A percentile compares a stretch with the other conserved stretches of the same genome.
Conservation (phyloP, 257 asterid species). For the Solanum neorickii region DNA sequence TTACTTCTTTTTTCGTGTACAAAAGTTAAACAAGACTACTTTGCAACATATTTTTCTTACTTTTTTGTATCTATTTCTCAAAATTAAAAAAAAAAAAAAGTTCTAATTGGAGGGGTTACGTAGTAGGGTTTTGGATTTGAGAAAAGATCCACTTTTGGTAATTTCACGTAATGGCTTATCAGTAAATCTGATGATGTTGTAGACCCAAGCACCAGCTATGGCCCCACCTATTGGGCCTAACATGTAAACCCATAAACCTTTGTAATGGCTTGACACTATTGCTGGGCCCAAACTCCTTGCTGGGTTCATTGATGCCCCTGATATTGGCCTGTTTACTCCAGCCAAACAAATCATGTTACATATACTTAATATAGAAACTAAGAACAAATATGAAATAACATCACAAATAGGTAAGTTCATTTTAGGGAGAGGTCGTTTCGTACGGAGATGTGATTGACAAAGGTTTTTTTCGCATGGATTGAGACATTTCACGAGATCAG, state of each 20-base stretch:
- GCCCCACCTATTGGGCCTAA: conserved; percentile 32
- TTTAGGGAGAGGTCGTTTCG: rapidly evolving
- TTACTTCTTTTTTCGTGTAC: not conserved
- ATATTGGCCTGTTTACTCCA: conserved; percentile 13
- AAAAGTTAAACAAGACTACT: not conserved
- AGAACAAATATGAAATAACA: too few relatives aligned
- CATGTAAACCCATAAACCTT: conserved; percentile 23
- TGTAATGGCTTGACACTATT: conserved; percentile 15
- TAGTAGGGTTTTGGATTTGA: not conserved
- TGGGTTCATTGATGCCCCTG: conserved; percentile 43
- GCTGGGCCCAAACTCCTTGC: conserved; percentile 47
- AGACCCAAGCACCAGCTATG: conserved; percentile 27
- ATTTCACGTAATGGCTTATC: conserved; percentile 7
- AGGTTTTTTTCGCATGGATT: too few relatives aligned
- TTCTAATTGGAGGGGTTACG: not conserved
- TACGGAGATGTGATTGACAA: too few relatives aligned
- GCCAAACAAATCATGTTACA: too few relatives aligned
- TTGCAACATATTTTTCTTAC: not conserved
- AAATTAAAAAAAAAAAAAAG: not conserved
- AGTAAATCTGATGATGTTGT: conserved; percentile 5
- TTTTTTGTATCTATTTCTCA: not conserved
- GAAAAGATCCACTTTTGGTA: conserved; percentile 5
- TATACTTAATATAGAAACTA: too few relatives aligned
- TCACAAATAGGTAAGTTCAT: not conserved
- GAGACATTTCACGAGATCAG: too few relatives aligned